Percentiles rank a stretch among this genome's conserved stretches.
These are phyloP conservation scores for Heterococcus sp. DNA, from an alignment of 108 stramenopile genomes.

Conservation along the genomic window DNA sequence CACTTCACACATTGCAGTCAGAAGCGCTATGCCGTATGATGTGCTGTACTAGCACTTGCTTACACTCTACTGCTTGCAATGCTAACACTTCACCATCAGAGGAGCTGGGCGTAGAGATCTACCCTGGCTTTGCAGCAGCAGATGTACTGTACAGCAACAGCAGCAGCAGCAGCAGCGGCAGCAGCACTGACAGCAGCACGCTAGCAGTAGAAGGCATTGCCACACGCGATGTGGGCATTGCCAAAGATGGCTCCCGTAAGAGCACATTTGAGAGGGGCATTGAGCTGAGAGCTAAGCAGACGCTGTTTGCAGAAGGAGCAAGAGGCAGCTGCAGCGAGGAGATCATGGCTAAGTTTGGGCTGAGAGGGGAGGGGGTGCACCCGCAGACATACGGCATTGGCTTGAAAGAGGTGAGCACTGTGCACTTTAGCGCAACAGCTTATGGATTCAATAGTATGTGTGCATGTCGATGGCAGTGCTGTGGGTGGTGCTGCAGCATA, in stretches of 20 bases:
- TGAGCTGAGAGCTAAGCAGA: slow-evolving; percentile 90
- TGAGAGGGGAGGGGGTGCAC: slow-evolving; percentile 70
- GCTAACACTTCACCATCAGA: no score
- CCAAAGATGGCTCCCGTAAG: slow-evolving; percentile 81
- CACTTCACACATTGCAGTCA: no score
- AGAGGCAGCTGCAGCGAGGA: slow-evolving; percentile 87
- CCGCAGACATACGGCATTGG: slow-evolving; percentile 95
- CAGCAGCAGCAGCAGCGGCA: neutral
- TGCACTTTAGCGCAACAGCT: no score
- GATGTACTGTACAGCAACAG: slow-evolving; percentile 78
- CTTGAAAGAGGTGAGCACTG: slow-evolving; percentile 98
- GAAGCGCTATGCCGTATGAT: no score
- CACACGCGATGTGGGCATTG: slow-evolving; percentile 93
- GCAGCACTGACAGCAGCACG: neutral
- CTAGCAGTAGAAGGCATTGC: slow-evolving; percentile 69
- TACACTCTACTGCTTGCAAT: no score
- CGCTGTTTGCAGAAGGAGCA: slow-evolving; percentile 95
- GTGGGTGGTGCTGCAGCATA: no score
- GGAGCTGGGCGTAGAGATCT: slow-evolving; percentile 94
- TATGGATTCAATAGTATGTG: no score
- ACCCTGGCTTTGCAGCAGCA: slow-evolving; percentile 91
- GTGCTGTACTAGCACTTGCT: no score
- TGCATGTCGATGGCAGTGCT: no score
- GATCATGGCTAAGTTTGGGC: slow-evolving; percentile 78
- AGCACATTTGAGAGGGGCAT: slow-evolving; percentile 92